Conservation (phyloP, 306 rosid genomes). For the Mucuna pruriens region DNA sequence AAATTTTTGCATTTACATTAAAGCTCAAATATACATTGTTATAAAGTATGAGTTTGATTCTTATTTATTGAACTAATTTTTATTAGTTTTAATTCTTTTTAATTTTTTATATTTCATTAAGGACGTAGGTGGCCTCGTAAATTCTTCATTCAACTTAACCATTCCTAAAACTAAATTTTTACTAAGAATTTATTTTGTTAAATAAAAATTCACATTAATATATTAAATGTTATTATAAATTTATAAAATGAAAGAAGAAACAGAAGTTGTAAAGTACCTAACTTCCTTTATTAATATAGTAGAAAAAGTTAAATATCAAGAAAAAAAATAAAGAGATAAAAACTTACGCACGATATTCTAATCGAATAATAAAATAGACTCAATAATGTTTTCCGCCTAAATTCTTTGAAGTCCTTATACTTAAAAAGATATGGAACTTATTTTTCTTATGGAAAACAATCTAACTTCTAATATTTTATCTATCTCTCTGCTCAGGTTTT, state of each 20-base stretch:
- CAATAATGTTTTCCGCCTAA: constrained; percentile 4
- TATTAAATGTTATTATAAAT: background rate
- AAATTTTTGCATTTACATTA: no score
- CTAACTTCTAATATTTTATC: no score
- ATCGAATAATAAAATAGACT: constrained; percentile 9
- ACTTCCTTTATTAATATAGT: background rate
- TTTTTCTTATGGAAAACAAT: no score
- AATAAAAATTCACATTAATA: background rate
- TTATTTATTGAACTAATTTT: no score
- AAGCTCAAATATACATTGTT: no score
- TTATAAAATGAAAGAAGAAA: background rate
- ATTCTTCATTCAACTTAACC: no score
- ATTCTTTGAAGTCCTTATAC: background rate
- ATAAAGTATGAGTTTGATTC: no score
- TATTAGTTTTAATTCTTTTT: no score
- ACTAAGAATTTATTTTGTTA: background rate
- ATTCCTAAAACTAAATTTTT: background rate
- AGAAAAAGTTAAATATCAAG: background rate
- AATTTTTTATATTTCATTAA: no score
- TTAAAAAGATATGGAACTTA: background rate
- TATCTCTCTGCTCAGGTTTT: no score
- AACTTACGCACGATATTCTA: background rate
- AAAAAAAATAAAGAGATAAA: background rate
- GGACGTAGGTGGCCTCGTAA: no score
- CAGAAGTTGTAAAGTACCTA: background rate